Evolutionary conservation across 441 rosid species (phyloP).

Genomic region (Pelargonium myrrhifolium): DNA sequence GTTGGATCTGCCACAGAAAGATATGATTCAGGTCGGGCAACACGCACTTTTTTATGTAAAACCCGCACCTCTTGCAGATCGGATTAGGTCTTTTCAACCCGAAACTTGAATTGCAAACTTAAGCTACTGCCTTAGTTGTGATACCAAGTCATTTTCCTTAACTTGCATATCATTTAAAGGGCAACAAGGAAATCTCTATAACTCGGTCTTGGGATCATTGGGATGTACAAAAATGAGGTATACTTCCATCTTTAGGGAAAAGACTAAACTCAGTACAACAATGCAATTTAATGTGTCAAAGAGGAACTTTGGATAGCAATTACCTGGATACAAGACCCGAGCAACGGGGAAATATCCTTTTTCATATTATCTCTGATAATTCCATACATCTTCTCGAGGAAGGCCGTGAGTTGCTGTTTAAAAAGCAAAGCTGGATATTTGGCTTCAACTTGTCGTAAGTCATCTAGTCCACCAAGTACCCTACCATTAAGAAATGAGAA

Average conservation of each 20-base stretch:
- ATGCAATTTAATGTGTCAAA: background rate
- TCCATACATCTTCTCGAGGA: constrained; percentile 76
- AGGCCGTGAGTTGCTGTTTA: constrained; percentile 75
- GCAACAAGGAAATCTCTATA: background rate
- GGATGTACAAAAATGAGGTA: too few relatives aligned
- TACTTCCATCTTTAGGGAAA: too few relatives aligned
- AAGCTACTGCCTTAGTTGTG: too few relatives aligned
- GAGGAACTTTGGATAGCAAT: background rate
- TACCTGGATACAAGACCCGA: constrained; percentile 69
- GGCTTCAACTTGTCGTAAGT: constrained; percentile 65
- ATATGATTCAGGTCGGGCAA: too few relatives aligned
- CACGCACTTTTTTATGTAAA: too few relatives aligned
- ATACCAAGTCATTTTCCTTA: background rate
- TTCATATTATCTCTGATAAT: constrained; percentile 65
- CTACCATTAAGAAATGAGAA: constrained; percentile 58
- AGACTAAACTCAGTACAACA: too few relatives aligned
- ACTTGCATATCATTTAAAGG: background rate
- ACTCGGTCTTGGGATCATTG: background rate
- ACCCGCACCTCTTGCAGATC: too few relatives aligned
- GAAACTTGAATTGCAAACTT: too few relatives aligned
- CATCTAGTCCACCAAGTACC: constrained; percentile 47
- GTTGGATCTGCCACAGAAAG: too few relatives aligned
- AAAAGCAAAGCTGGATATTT: constrained; percentile 68
- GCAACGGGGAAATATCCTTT: constrained; percentile 63
- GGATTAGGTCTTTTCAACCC: too few relatives aligned